A percentile compares a stretch with the other conserved stretches of the same genome.
Conservation (phyloP, 108 stramenopile genomes). For the Bacterosira constricta region DNA sequence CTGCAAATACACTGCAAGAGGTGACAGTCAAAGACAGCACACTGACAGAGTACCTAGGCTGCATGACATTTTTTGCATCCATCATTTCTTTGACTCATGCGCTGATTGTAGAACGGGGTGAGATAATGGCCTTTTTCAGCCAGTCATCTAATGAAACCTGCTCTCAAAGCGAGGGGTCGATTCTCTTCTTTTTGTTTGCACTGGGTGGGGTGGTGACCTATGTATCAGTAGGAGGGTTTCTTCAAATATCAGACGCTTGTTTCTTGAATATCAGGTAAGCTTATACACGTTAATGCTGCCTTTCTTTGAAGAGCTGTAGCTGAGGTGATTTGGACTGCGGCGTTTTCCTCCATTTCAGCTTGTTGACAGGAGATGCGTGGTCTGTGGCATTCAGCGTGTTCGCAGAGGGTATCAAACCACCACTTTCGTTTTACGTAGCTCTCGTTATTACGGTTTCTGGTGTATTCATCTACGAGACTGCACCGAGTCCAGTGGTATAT, state of each 20-base stretch:
- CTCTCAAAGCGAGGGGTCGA: slow-evolving; percentile 32
- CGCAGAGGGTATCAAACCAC: slow-evolving; percentile 74
- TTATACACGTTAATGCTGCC: not conserved
- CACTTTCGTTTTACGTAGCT: slow-evolving; percentile 83
- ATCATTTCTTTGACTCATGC: slow-evolving; percentile 43
- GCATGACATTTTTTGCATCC: slow-evolving; percentile 83
- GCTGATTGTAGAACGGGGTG: not conserved
- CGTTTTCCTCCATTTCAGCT: slow-evolving; percentile 8
- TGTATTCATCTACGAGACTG: slow-evolving; percentile 90
- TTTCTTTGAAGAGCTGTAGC: not conserved
- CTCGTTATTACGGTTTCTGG: slow-evolving; percentile 82
- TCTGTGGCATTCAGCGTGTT: slow-evolving; percentile 86
- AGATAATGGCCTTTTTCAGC: not conserved
- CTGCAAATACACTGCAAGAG: slow-evolving; percentile 84
- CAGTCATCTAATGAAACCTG: slow-evolving; percentile 35
- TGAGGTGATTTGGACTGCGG: not conserved
- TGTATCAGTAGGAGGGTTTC: slow-evolving; percentile 63
- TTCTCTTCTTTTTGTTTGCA: slow-evolving; percentile 60
- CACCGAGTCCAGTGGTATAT: slow-evolving; percentile 61
- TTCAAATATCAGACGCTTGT: slow-evolving; percentile 73
- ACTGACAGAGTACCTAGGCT: slow-evolving; percentile 82
- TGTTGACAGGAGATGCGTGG: slow-evolving; percentile 95
- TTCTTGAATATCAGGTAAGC: slow-evolving; percentile 68
- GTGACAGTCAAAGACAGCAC: slow-evolving; percentile 59
- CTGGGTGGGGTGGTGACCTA: slow-evolving; percentile 57